A percentile compares a stretch with the other conserved stretches of the same genome.
phyloP scores from a whole-genome alignment of 768 basidiomycete species.

The Hortiboletus campestris region DNA sequence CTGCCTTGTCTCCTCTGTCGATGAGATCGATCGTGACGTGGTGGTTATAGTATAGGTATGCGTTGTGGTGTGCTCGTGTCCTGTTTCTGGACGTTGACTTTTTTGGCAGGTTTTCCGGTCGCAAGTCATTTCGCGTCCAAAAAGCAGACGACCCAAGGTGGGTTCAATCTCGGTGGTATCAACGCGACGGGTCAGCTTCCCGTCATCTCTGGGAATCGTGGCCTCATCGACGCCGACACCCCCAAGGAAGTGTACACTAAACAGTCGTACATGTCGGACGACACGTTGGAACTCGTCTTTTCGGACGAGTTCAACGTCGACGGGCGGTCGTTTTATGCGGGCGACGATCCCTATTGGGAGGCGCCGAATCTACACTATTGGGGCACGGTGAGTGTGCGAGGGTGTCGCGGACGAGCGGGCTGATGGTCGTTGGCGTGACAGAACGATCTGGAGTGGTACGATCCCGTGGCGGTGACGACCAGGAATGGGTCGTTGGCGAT shows the following conservation, averaged over 20 bases:
- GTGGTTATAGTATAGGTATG: slow-evolving; percentile 17
- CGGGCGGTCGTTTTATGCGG: slow-evolving; percentile 68
- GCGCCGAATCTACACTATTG: slow-evolving; percentile 64
- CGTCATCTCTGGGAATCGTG: slow-evolving; percentile 41
- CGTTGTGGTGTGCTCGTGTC: not conserved
- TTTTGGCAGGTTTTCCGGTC: slow-evolving; percentile 46
- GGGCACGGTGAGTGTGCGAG: slow-evolving; percentile 43
- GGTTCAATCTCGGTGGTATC: slow-evolving; percentile 73
- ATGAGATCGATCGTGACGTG: not conserved
- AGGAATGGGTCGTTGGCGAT: slow-evolving; percentile 49
- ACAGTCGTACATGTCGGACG: slow-evolving; percentile 36
- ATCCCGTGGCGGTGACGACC: slow-evolving; percentile 53
- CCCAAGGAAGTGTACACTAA: slow-evolving; percentile 45
- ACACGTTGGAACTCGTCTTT: slow-evolving; percentile 57
- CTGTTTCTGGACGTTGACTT: not conserved
- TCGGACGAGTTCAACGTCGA: slow-evolving; percentile 81
- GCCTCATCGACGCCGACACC: slow-evolving; percentile 55
- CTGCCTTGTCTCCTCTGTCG: not conserved
- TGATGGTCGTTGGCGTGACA: slow-evolving; percentile 10
- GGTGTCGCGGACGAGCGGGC: not conserved
- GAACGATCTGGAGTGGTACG: slow-evolving; percentile 57
- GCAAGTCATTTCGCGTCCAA: slow-evolving; percentile 44
- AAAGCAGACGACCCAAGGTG: slow-evolving; percentile 43
- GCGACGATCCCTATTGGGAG: slow-evolving; percentile 63
- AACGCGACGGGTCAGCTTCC: slow-evolving; percentile 70